Conservation (phyloP, 2,329 filamentous ascomycete species). For the Fusarium sacchari region DNA sequence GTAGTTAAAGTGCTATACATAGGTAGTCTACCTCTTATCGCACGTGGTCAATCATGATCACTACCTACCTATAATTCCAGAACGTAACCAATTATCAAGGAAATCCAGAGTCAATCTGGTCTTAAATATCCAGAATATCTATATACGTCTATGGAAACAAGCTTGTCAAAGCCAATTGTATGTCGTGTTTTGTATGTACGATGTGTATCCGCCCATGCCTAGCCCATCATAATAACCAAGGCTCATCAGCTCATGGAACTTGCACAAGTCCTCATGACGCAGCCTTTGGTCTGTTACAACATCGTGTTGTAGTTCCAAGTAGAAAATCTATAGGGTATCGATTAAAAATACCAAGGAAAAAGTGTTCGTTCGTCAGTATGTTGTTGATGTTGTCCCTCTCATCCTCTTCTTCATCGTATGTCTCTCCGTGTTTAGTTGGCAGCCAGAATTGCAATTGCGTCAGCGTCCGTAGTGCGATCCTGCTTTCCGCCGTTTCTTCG, state of each 20-base stretch:
- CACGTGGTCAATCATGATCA: conserved; percentile 25
- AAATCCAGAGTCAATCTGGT: background rate
- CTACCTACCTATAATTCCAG: background rate
- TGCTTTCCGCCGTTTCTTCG: conserved; percentile 57
- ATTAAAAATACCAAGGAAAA: conserved; percentile 35
- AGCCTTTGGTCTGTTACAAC: conserved; percentile 2
- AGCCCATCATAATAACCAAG: conserved; percentile 2
- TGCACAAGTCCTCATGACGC: conserved; percentile 1
- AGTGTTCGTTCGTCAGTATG: conserved; percentile 16
- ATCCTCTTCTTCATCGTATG: background rate
- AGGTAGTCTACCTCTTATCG: conserved; percentile 6
- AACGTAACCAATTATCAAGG: background rate
- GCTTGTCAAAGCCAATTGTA: conserved; percentile 21
- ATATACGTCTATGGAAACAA: conserved; percentile 31
- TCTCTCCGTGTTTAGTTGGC: conserved; percentile 56
- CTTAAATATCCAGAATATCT: conserved; percentile 1
- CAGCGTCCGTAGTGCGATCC: conserved; percentile 58
- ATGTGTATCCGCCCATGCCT: background rate
- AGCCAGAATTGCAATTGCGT: conserved; percentile 67
- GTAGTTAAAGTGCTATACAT: conserved; percentile 1
- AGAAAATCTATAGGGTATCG: conserved; percentile 45
- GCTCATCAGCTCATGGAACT: conserved; percentile 16
- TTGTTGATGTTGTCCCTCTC: conserved; percentile 1
- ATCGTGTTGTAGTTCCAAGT: conserved; percentile 18
- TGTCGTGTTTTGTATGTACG: conserved; percentile 15